Evolutionary conservation across 495 filamentous ascomycete genomes (phyloP).

Genomic region (Penicillium pulvis): DNA sequence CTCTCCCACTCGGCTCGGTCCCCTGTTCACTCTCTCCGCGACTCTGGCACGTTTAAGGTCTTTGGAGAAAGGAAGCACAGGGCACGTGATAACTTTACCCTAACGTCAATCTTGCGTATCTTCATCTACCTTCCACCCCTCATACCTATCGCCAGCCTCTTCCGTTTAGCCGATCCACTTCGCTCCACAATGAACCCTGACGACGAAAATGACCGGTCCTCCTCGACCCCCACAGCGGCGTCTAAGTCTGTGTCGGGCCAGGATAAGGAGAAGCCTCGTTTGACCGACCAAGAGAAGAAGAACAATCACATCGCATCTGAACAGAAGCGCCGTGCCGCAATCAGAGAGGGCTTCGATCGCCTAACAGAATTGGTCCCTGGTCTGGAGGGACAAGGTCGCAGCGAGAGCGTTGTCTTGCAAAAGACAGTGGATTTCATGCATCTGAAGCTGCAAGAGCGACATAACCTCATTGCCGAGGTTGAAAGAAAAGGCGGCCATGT

Average conservation of each 20-base stretch:
- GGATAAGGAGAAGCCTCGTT: slow-evolving; percentile 67
- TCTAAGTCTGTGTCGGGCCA: slow-evolving; percentile 51
- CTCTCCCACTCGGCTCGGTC: slow-evolving; percentile 12
- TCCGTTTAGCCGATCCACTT: slow-evolving; percentile 19
- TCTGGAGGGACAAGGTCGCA: slow-evolving; percentile 78
- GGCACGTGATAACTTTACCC: not conserved
- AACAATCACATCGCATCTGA: slow-evolving; percentile 89
- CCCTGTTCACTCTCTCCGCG: slow-evolving; percentile 1
- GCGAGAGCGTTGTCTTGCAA: slow-evolving; percentile 79
- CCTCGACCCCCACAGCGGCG: slow-evolving; percentile 61
- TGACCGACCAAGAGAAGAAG: slow-evolving; percentile 87
- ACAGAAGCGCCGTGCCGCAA: slow-evolving; percentile 84
- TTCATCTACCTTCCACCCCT: not conserved
- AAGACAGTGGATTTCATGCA: slow-evolving; percentile 74
- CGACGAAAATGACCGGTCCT: slow-evolving; percentile 40
- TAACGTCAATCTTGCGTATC: not conserved
- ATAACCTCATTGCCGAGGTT: slow-evolving; percentile 61
- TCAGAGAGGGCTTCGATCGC: slow-evolving; percentile 83
- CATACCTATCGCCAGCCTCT: slow-evolving; percentile 9
- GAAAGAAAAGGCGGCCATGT: slow-evolving; percentile 61
- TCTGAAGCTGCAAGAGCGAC: slow-evolving; percentile 62
- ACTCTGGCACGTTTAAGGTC: not conserved
- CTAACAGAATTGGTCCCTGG: slow-evolving; percentile 83
- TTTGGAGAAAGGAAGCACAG: not conserved
- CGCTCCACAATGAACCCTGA: slow-evolving; percentile 32